Percentiles rank a stretch among this genome's conserved stretches.
These are phyloP conservation scores for Diaporthe sp. DNA, from an alignment of 2,329 filamentous ascomycete species.

Conservation along the genomic window DNA sequence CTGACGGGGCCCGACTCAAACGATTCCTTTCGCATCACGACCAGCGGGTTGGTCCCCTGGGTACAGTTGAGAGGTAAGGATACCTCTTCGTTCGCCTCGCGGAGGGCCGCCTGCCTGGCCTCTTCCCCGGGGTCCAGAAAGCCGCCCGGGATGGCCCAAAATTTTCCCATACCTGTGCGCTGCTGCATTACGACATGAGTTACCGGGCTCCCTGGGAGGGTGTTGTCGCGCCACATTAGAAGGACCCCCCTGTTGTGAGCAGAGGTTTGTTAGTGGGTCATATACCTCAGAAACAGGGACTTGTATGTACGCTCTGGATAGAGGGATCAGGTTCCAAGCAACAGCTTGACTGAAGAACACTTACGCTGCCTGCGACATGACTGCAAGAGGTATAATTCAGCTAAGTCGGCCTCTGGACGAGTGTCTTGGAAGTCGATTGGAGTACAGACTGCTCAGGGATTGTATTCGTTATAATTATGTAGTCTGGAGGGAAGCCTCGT, in stretches of 20 bases:
- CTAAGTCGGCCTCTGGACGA: too few relatives aligned
- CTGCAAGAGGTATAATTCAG: background rate
- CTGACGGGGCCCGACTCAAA: background rate
- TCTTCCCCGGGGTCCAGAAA: background rate
- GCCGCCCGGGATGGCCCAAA: constrained; percentile 23
- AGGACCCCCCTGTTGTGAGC: background rate
- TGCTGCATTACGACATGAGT: constrained; percentile 17
- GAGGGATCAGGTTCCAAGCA: too few relatives aligned
- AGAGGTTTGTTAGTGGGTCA: background rate
- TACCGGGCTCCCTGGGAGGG: background rate
- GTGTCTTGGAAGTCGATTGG: background rate
- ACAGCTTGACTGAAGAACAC: background rate
- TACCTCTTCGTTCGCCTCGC: constrained; percentile 19
- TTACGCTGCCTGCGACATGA: background rate
- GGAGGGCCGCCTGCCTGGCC: background rate
- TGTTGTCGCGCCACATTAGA: background rate
- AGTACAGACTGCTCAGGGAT: background rate
- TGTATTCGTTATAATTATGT: background rate
- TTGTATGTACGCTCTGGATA: too few relatives aligned
- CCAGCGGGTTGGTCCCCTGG: background rate
- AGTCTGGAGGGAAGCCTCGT: background rate
- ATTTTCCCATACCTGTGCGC: background rate
- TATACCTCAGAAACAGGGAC: background rate
- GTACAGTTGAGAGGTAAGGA: background rate
- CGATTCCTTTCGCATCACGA: background rate